Conservation (phyloP, 2,329 filamentous ascomycete genomes). For the Coniochaeta sp. region DNA sequence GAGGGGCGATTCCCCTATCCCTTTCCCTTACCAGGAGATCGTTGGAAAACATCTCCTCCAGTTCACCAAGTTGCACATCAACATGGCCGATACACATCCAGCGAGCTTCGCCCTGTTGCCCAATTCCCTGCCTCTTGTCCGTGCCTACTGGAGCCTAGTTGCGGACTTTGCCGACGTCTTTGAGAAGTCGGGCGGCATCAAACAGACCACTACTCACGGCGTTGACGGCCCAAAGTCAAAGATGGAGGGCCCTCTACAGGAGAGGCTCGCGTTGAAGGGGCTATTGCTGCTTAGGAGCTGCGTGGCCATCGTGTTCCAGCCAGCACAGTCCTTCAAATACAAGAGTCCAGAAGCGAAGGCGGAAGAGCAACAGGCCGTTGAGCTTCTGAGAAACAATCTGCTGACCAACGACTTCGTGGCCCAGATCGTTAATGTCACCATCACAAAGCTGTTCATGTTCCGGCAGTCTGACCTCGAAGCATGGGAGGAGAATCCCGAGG, state of each 20-base stretch:
- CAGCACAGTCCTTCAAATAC: conserved; percentile 77
- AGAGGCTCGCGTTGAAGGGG: conserved; percentile 77
- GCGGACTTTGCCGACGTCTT: conserved; percentile 70
- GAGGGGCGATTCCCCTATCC: conserved; percentile 45
- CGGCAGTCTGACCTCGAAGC: conserved; percentile 76
- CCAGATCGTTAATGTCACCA: conserved; percentile 75
- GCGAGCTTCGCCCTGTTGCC: conserved; percentile 78
- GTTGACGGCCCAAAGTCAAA: conserved; percentile 36
- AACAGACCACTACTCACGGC: conserved; percentile 31
- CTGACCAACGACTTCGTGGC: conserved; percentile 71
- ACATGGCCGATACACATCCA: conserved; percentile 74
- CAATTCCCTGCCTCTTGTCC: conserved; percentile 68
- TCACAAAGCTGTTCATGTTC: conserved; percentile 85
- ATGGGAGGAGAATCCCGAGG: conserved; percentile 92
- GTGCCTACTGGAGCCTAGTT: conserved; percentile 80
- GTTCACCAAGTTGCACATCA: conserved; percentile 83
- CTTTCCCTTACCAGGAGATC: conserved; percentile 48
- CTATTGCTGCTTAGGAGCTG: conserved; percentile 77
- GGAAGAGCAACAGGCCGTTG: conserved; percentile 64
- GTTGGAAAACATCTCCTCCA: conserved; percentile 86
- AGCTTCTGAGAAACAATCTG: conserved; percentile 64
- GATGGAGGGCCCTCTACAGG: conserved; percentile 57
- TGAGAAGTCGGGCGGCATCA: conserved; percentile 52
- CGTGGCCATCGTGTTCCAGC: conserved; percentile 76
- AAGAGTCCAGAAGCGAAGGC: conserved; percentile 66